Evolutionary conservation across 305 asterid species (phyloP).

Genomic region (Fraxinus baroniana): DNA sequence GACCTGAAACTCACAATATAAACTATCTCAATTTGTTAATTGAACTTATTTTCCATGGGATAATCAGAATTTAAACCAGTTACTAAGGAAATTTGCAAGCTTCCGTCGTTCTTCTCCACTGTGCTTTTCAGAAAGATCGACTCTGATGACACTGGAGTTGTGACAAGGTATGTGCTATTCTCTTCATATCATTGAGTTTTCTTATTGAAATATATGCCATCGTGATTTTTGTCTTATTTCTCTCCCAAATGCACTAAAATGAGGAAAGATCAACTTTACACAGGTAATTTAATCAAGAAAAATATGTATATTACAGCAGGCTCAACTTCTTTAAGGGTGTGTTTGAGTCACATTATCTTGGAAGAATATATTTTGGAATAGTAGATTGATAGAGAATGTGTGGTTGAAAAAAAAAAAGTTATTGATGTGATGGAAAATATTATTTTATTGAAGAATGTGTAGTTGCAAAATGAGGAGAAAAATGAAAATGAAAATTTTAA

Average conservation of each 20-base stretch:
- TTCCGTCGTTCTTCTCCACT: slow-evolving; percentile 92
- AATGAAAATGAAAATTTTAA: no score
- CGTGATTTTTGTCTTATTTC: neutral
- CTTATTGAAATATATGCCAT: neutral
- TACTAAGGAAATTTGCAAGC: slow-evolving; percentile 97
- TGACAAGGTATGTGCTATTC: slow-evolving; percentile 62
- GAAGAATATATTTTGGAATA: no score
- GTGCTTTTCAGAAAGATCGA: slow-evolving; percentile 85
- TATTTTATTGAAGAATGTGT: no score
- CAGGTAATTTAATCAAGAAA: no score
- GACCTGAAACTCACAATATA: slow-evolving; percentile 1
- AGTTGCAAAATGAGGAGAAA: no score
- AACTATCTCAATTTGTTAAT: slow-evolving; percentile 7
- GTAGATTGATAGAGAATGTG: no score
- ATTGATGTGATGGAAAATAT: no score
- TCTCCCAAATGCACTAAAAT: slow-evolving; percentile 1
- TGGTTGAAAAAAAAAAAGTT: no score
- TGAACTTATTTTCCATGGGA: slow-evolving; percentile 23
- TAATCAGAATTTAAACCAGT: slow-evolving; percentile 83
- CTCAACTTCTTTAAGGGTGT: no score
- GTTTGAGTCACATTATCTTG: no score
- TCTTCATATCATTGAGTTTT: neutral
- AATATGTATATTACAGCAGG: no score
- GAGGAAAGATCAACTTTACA: slow-evolving; percentile 18
- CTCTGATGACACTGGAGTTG: slow-evolving; percentile 58